Percentiles rank a stretch among this genome's conserved stretches.
phyloP scores from a whole-genome alignment of 2,329 filamentous ascomycete genomes.

The Lachnellula subtilissima region DNA sequence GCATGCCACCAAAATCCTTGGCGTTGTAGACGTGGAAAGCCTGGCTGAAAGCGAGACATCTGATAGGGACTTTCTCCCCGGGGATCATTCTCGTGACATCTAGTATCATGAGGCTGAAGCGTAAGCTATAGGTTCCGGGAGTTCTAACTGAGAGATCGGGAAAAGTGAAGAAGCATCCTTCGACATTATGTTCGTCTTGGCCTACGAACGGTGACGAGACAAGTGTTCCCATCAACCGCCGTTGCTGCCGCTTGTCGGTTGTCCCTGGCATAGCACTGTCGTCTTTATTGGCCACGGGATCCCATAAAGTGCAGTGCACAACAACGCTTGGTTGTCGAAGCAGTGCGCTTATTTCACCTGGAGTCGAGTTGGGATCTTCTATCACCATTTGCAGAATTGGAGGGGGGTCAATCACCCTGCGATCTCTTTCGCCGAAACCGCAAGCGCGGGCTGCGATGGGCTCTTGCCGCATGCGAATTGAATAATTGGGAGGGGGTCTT shows the following conservation, averaged over 20 bases:
- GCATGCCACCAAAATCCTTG: conserved; percentile 83
- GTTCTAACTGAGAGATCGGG: conserved; percentile 76
- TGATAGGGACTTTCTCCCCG: conserved; percentile 47
- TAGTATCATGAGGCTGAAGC: conserved; percentile 69
- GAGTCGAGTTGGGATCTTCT: conserved; percentile 49
- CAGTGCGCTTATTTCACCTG: conserved; percentile 47
- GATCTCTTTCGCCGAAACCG: conserved; percentile 77
- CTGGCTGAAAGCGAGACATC: conserved; percentile 55
- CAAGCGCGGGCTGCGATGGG: conserved; percentile 74
- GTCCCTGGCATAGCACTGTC: conserved; percentile 61
- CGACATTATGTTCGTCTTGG: conserved; percentile 64
- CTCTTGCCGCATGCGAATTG: conserved; percentile 65
- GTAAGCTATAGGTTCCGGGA: conserved; percentile 68
- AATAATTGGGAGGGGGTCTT: conserved; percentile 14
- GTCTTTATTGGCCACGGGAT: conserved; percentile 62
- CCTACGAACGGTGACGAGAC: conserved; percentile 74
- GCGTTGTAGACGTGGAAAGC: conserved; percentile 78
- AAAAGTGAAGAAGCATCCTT: conserved; percentile 83
- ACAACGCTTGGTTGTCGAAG: conserved; percentile 63
- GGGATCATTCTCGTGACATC: conserved; percentile 55
- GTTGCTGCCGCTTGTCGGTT: conserved; percentile 62
- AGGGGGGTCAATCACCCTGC: conserved; percentile 76
- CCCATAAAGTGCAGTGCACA: conserved; percentile 72
- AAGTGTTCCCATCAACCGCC: conserved; percentile 73
- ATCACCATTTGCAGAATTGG: conserved; percentile 73